Conservation (phyloP, 129 eudicot genomes). For the Calendula officinalis region DNA sequence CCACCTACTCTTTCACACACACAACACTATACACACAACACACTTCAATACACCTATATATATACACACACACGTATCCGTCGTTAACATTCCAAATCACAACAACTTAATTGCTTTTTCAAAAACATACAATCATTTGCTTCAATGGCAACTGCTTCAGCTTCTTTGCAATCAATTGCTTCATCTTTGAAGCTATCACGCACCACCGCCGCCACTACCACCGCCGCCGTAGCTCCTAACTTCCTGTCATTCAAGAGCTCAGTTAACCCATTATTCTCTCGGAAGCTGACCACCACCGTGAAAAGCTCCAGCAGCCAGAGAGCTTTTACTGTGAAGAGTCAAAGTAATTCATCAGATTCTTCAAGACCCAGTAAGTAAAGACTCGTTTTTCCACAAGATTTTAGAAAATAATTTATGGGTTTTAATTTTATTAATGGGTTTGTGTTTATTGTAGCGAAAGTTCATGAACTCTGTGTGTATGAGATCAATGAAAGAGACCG, state of each 20-base stretch:
- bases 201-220: background rate
- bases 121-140: background rate
- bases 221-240: constrained; percentile 24
- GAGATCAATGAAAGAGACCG: constrained; percentile 89
- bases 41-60: background rate
- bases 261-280: constrained; percentile 4
- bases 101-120: background rate
- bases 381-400: background rate
- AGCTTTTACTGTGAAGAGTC: constrained; percentile 42
- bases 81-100: background rate
- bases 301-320: constrained; percentile 15
- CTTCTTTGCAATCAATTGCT: constrained; percentile 36
- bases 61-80: background rate
- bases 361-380: constrained; percentile 44
- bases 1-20: constrained; percentile 2
- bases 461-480: constrained; percentile 65
- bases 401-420: background rate
- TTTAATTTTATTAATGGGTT: background rate
- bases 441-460: constrained; percentile 39
- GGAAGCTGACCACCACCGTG: constrained; percentile 21
- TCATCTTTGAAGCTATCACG: constrained; percentile 37
- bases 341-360: constrained; percentile 36
- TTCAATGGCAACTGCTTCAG: constrained; percentile 41
- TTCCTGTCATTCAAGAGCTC: constrained; percentile 29
- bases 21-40: background rate